Conservation (phyloP, 495 filamentous ascomycete species). For the Ramalina intermedia region DNA sequence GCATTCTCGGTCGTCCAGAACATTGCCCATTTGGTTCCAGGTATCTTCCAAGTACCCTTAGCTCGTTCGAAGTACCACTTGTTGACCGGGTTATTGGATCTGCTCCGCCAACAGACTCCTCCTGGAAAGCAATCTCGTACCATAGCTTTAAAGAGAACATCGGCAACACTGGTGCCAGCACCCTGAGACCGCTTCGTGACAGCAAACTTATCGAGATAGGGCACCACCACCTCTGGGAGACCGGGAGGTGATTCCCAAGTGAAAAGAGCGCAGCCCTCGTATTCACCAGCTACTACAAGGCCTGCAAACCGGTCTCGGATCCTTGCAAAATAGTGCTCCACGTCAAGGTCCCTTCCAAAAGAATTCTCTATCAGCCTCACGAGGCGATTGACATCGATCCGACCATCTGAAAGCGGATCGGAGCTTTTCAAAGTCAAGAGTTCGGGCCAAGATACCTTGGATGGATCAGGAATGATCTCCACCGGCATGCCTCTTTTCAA, state of each 20-base stretch:
- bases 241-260: constrained; percentile 81
- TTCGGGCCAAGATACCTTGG: constrained; percentile 46
- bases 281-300: constrained; percentile 86
- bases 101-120: constrained; percentile 69
- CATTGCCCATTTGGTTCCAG: constrained; percentile 78
- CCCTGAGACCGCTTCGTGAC: constrained; percentile 81
- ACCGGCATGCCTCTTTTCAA: constrained; percentile 85
- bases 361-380: constrained; percentile 87
- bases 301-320: constrained; percentile 69
- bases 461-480: constrained; percentile 62
- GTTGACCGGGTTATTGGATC: constrained; percentile 72
- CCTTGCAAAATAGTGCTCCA: constrained; percentile 63
- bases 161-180: constrained; percentile 69
- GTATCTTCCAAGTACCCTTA: constrained; percentile 65
- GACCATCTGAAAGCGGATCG: constrained; percentile 56
- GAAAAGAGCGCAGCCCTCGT: constrained; percentile 87
- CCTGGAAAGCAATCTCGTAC: constrained; percentile 70
- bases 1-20: constrained; percentile 81
- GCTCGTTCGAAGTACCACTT: constrained; percentile 95
- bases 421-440: constrained; percentile 29
- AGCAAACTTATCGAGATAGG: constrained; percentile 96
- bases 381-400: constrained; percentile 68
- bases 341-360: constrained; percentile 73
- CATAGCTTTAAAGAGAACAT: constrained; percentile 93
- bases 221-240: constrained; percentile 48